These are phyloP conservation scores for Immersiella caudata DNA, from an alignment of 495 filamentous ascomycete genomes.

Conservation along the genomic window DNA sequence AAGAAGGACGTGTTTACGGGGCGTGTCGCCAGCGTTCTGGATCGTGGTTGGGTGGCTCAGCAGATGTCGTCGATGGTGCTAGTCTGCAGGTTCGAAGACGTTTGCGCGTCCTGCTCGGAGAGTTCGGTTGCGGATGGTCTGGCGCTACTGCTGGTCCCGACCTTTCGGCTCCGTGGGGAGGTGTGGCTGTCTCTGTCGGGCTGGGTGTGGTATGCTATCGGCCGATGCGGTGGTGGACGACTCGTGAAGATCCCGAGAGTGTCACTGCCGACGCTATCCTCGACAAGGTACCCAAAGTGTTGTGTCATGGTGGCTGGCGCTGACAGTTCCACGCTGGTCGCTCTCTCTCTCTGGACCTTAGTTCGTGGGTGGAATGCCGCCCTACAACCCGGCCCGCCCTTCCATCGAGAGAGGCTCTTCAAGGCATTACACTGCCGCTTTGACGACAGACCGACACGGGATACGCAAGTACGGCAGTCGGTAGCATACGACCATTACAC, in stretches of 20 bases:
- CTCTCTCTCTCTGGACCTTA: background rate
- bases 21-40: background rate
- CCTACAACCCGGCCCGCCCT: too few relatives aligned
- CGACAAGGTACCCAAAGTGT: background rate
- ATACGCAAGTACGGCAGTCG: background rate
- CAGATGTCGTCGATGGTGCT: background rate
- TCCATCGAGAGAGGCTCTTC: too few relatives aligned
- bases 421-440: too few relatives aligned
- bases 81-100: background rate
- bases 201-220: background rate
- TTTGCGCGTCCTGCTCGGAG: background rate
- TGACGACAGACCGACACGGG: background rate
- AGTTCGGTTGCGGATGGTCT: background rate
- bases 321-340: background rate
- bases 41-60: background rate
- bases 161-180: background rate
- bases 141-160: background rate
- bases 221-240: background rate
- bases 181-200: background rate
- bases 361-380: too few relatives aligned
- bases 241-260: background rate
- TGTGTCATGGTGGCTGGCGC: background rate
- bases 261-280: background rate
- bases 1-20: background rate
- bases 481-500: constrained; percentile 4